phyloP scores from a whole-genome alignment of 2,329 filamentous ascomycete species.

The Alternaria angustiovoidea region DNA sequence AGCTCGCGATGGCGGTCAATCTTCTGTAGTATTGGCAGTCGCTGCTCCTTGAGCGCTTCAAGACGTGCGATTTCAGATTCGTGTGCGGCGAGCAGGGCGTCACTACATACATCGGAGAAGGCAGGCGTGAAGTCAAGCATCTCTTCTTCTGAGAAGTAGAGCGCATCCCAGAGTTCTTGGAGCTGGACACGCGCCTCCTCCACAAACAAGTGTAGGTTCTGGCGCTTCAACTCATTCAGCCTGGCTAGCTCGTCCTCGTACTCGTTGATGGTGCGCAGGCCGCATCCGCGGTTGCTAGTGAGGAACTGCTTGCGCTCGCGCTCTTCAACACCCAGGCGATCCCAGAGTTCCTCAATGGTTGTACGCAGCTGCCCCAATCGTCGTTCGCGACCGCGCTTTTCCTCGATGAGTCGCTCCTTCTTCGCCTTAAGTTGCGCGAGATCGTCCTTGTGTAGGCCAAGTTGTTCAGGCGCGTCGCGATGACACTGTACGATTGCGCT shows the following conservation, averaged over 20 bases:
- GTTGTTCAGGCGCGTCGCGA: conserved; percentile 88
- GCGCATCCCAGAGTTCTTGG: conserved; percentile 91
- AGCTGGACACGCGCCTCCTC: conserved; percentile 91
- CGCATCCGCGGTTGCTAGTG: conserved; percentile 87
- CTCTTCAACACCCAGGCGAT: conserved; percentile 83
- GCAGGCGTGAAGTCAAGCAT: conserved; percentile 98
- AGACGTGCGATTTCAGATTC: conserved; percentile 88
- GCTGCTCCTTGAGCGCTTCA: conserved; percentile 83
- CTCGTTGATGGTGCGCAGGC: conserved; percentile 90
- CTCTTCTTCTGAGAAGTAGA: conserved; percentile 97
- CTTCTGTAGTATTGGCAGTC: conserved; percentile 80
- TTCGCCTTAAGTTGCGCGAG: conserved; percentile 74
- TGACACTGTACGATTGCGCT: conserved; percentile 86
- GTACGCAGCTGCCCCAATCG: conserved; percentile 76
- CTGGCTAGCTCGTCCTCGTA: conserved; percentile 89
- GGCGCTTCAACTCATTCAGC: conserved; percentile 89
- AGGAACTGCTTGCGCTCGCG: conserved; percentile 85
- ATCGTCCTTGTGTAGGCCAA: conserved; percentile 90
- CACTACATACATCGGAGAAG: conserved; percentile 96
- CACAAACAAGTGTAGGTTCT: conserved; percentile 95
- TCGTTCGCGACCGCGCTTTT: conserved; percentile 86
- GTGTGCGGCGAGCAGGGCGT: conserved; percentile 92
- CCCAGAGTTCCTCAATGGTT: conserved; percentile 88
- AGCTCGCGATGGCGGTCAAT: conserved; percentile 85
- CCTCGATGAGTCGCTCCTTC: conserved; percentile 83